A percentile compares a stretch with the other conserved stretches of the same genome.
phyloP scores from a whole-genome alignment of 2,329 filamentous ascomycete species.

The Penicillium sp. region DNA sequence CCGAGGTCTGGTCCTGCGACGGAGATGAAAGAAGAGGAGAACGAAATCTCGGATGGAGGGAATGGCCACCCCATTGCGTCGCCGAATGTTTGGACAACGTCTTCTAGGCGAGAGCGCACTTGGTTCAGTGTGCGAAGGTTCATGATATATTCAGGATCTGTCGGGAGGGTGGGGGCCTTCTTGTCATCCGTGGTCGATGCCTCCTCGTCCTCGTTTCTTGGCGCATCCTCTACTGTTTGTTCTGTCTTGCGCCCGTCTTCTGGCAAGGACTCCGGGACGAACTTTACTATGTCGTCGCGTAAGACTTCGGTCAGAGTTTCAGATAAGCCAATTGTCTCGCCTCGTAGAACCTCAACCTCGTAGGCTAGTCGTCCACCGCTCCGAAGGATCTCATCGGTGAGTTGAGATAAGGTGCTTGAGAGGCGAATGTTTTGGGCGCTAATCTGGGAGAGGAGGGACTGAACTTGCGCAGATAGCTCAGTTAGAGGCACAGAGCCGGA shows the following conservation, averaged over 20 bases:
- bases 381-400: conserved; percentile 92
- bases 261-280: conserved; percentile 54
- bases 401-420: conserved; percentile 75
- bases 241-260: conserved; percentile 10
- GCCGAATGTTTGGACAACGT: conserved; percentile 87
- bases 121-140: conserved; percentile 79
- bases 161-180: conserved; percentile 6
- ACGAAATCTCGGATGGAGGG: conserved; percentile 80
- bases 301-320: conserved; percentile 74
- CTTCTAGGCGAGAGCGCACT: conserved; percentile 80
- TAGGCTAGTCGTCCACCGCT: conserved; percentile 87
- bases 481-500: conserved; percentile 60
- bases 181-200: conserved; percentile 2
- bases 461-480: conserved; percentile 77
- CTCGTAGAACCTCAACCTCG: conserved; percentile 88
- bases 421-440: conserved; percentile 84
- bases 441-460: conserved; percentile 80
- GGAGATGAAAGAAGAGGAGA: conserved; percentile 82
- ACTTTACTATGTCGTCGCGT: conserved; percentile 68
- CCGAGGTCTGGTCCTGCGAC: conserved; percentile 81
- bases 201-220: conserved; percentile 8
- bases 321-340: conserved; percentile 76
- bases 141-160: conserved; percentile 67
- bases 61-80: conserved; percentile 95
- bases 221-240: not conserved